Evolutionary conservation across 177 flowering plant genomes (phyloP), one percentile per base, ranked within the genome.

Genomic region (Vitis hybrid): DNA sequence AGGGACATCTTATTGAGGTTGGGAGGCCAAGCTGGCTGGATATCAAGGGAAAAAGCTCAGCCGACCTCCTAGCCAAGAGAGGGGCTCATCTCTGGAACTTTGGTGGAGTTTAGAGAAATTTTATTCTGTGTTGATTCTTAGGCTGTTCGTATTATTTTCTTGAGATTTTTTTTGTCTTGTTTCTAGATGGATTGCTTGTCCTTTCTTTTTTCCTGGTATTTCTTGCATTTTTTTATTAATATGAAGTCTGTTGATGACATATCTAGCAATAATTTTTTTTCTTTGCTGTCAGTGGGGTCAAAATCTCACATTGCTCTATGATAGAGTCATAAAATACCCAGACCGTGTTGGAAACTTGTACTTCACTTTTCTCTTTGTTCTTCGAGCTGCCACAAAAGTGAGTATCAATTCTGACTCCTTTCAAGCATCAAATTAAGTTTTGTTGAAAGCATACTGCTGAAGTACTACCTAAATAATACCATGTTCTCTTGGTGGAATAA

Each of bases 331-430:
- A 72, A 83, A 78, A 77, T 84, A 92, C 68, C 97, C 97, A 56
- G 97, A 96, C 51, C 97, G 94, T 67, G 95, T 93, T 50, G 76
- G 84, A 72, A 93, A 92, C 80, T 80, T 92, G 89, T 93, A 93
- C 77, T 96, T 92, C 85, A 92, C 97, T 64, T 92, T 70, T 78
- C 92, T 96, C 59, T 96, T 96, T 80, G 97, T 96, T 76, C 97
- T 96, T 15, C 87, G 98, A 74, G 99, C 99, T 70, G 97, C 86
- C 67, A 93, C 94, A 71, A 93, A 96, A 82, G 99, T 95, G 66
- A 83, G 85, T 74, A 31, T 48, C 62, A 45, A 60, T 10, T 55
- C 10, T 65, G 8, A 31, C 39, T 55, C 55, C 8, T 58, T 62
- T 56, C 66, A 57, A 19, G 56, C 67, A 64, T 50, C 65, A 14